Evolutionary conservation across 2,329 filamentous ascomycete genomes (phyloP).

Genomic region (Tolypocladium ovalisporum): DNA sequence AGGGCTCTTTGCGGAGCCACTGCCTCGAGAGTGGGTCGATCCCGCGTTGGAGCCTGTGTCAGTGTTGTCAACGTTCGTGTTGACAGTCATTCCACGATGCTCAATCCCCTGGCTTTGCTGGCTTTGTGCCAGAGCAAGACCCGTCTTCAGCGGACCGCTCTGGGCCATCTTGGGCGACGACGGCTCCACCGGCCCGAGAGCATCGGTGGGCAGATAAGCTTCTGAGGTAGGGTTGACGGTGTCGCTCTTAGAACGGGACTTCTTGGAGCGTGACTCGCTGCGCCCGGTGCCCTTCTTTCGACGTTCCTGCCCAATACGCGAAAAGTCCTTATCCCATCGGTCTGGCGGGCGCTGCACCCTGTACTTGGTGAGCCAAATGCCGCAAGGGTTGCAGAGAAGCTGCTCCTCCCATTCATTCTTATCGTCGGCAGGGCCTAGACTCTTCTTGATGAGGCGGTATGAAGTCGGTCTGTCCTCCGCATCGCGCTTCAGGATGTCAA

Average conservation of each 20-base stretch:
- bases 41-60: slow-evolving; percentile 18
- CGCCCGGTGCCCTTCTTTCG: slow-evolving; percentile 35
- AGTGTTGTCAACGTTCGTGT: slow-evolving; percentile 4
- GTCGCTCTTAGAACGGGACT: slow-evolving; percentile 37
- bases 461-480: slow-evolving; percentile 49
- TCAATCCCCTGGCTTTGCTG: neutral
- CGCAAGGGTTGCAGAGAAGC: slow-evolving; percentile 88
- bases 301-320: slow-evolving; percentile 39
- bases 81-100: neutral
- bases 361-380: slow-evolving; percentile 87
- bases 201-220: slow-evolving; percentile 42
- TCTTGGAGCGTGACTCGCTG: slow-evolving; percentile 32
- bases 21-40: slow-evolving; percentile 43
- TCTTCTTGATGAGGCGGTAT: slow-evolving; percentile 73
- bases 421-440: slow-evolving; percentile 48
- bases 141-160: slow-evolving; percentile 8
- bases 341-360: slow-evolving; percentile 73
- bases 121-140: neutral
- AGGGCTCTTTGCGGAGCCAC: slow-evolving; percentile 45
- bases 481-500: slow-evolving; percentile 56
- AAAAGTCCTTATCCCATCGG: slow-evolving; percentile 63
- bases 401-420: slow-evolving; percentile 59
- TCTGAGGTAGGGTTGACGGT: slow-evolving; percentile 39
- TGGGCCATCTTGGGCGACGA: slow-evolving; percentile 18
- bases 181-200: slow-evolving; percentile 33